Conservation (phyloP, 202 grass and related monocot genomes). For the Carex arenaria region DNA sequence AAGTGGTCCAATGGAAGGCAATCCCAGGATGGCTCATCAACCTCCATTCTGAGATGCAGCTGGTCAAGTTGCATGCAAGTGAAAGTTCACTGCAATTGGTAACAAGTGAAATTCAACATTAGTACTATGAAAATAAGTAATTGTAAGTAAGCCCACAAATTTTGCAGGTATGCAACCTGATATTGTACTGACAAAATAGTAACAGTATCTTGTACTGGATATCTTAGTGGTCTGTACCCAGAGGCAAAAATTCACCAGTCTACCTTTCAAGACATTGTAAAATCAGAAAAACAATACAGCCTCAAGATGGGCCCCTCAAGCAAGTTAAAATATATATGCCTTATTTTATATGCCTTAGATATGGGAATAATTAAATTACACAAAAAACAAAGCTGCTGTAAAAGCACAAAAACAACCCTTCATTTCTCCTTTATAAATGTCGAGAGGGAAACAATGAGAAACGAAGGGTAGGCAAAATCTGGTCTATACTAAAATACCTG, state of each 20-base stretch:
- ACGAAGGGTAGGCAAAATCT: neutral
- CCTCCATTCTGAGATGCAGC: conserved; percentile 12
- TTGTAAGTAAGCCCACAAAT: neutral
- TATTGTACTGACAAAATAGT: neutral
- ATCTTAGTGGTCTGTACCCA: no score
- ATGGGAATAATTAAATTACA: neutral
- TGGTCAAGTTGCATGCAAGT: neutral
- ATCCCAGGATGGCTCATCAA: conserved; percentile 41
- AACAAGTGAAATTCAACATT: neutral
- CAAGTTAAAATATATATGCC: neutral
- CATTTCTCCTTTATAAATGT: neutral
- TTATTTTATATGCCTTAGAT: neutral
- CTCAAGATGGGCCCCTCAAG: neutral
- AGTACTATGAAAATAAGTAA: neutral
- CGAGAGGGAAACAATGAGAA: no score
- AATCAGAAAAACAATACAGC: neutral
- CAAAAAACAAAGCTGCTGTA: neutral
- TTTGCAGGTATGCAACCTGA: neutral
- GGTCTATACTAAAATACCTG: neutral
- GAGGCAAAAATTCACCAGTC: neutral
- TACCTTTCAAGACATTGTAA: neutral
- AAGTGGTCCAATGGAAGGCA: conserved; percentile 34
- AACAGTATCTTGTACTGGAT: neutral
- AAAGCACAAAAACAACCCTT: neutral
- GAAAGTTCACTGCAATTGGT: conserved; percentile 45